Base-by-base conservation (phyloP, 345 rosid species). In the Citrus glauca region DNA sequence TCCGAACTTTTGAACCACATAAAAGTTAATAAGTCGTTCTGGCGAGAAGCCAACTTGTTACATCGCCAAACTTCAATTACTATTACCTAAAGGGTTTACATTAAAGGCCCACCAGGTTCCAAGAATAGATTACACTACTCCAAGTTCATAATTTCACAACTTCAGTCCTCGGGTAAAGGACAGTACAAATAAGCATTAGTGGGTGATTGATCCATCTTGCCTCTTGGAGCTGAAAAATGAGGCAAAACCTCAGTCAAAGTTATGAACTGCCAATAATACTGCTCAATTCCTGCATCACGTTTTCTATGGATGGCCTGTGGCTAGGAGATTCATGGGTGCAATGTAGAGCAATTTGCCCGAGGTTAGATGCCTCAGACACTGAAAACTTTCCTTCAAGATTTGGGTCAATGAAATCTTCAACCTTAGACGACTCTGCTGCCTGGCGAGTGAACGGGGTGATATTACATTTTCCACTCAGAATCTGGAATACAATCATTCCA, bases 301-400 rank as follows among this genome's bases (percentile, higher is more conserved):
- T 79, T 80, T 88, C 94, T 82, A 94, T 89, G 20, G 84, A 79
- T 9, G 97, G 99, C 84, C 99, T 92, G 73, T 80, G 87, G 79
- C 42, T 72, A 4, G 99, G 88, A 78, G 90, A 87, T 74, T 96
- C 98, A 56, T 85, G 89, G 70, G 90, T 89, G 87, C 99, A 94
- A 62, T 88, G 90, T 64, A 85, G 83, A 9, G 91, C 98, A 56
- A 94, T 81, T 80, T 78, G 85, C 30, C 86, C 85, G 0, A 96
- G 92, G 82, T 81, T 88, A 4, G 82, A 78, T 0, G 97, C 98
- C 73, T 96, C 95, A 24, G 78, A 75, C 79, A 83, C 90, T 0
- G 84, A 83, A 82, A 86, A 92, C 16, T 81, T 89, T 37, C 88
- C 90, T 3, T 82, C 86, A 33, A 96, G 95, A 82, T 94, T 94